phyloP scores from a whole-genome alignment of 176 grass and related monocot species.

The Carex parvula region DNA sequence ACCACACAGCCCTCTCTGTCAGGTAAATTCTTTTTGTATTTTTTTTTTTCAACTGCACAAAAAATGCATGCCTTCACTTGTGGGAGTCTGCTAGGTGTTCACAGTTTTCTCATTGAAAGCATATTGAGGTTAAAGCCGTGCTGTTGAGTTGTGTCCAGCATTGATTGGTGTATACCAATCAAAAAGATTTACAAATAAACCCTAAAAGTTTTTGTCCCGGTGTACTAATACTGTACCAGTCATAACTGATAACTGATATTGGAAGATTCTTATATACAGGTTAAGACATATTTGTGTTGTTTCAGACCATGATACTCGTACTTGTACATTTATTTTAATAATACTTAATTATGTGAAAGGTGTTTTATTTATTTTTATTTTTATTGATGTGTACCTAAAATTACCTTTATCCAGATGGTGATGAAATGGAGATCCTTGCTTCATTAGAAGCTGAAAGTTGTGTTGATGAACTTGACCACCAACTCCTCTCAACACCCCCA shows the following conservation, averaged over 20 bases:
- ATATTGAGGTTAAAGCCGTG: background rate
- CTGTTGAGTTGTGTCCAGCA: background rate
- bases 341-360: background rate
- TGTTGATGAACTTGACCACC: conserved; percentile 46
- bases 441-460: conserved; percentile 44
- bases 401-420: conserved; percentile 40
- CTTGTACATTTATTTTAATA: background rate
- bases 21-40: conserved; percentile 35
- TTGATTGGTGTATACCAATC: too few species aligned
- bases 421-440: conserved; percentile 56
- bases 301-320: background rate
- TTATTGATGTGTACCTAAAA: background rate
- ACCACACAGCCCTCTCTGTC: conserved; percentile 40
- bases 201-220: background rate
- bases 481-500: conserved; percentile 50
- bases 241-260: background rate
- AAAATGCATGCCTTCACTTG: background rate
- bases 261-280: background rate
- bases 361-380: conserved; percentile 4
- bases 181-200: background rate
- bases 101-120: background rate
- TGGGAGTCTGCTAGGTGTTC: background rate
- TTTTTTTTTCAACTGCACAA: background rate
- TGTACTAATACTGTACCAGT: background rate
- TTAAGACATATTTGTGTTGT: background rate